Evolutionary conservation across 129 eudicot species (phyloP).

Genomic region (Erigeron canadensis): DNA sequence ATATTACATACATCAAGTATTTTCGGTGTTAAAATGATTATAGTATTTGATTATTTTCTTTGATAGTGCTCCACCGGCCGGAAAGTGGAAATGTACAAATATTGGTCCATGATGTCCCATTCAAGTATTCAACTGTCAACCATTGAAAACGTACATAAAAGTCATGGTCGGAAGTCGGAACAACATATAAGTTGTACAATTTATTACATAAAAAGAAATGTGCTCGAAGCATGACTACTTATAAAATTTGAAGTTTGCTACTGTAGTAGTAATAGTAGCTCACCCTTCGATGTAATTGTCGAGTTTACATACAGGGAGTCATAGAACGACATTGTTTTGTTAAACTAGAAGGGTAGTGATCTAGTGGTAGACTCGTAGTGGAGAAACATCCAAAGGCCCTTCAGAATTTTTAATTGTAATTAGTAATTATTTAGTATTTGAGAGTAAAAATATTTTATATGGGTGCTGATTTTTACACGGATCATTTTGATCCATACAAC

Average conservation of each 20-base stretch:
- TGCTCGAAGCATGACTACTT: background rate
- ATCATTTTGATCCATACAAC: too few relatives aligned
- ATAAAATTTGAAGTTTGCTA: background rate
- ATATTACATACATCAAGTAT: too few relatives aligned
- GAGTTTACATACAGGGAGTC: too few relatives aligned
- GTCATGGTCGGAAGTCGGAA: constrained; percentile 17
- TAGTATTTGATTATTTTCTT: constrained; percentile 1
- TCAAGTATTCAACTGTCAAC: constrained; percentile 3
- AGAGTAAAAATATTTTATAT: too few relatives aligned
- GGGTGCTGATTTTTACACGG: too few relatives aligned
- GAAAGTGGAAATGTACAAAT: background rate
- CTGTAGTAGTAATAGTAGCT: background rate
- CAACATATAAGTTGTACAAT: background rate
- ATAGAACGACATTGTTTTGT: too few relatives aligned
- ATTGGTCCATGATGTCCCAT: constrained; percentile 16
- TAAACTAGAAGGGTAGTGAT: too few relatives aligned
- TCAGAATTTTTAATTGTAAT: too few relatives aligned
- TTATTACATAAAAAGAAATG: background rate
- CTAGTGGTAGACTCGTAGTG: too few relatives aligned
- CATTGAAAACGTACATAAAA: background rate
- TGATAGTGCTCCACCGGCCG: constrained; percentile 1
- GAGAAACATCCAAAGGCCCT: too few relatives aligned
- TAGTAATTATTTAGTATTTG: too few relatives aligned
- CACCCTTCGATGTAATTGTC: background rate
- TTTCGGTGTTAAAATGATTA: too few relatives aligned